Percentiles rank a stretch among this genome's conserved stretches.
Evolutionary conservation across 768 basidiomycete species (phyloP).

Genomic region (Lyophyllum shimeji): DNA sequence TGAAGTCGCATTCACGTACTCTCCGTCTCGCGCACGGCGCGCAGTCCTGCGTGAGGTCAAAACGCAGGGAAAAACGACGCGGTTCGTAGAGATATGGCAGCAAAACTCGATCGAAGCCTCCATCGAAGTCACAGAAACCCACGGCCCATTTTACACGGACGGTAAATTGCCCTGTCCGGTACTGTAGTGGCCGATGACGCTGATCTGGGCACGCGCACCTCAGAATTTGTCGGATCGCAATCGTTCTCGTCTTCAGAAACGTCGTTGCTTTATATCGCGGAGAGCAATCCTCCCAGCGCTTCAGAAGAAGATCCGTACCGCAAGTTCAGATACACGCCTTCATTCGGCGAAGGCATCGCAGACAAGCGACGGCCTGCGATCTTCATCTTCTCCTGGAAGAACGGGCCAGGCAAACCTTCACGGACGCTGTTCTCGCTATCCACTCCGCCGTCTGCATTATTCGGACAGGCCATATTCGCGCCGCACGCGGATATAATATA

Average conservation of each 20-base stretch:
- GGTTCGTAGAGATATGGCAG: conserved; percentile 63
- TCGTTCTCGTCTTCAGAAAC: conserved; percentile 54
- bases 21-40: conserved; percentile 38
- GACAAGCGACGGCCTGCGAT: conserved; percentile 51
- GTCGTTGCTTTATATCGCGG: conserved; percentile 60
- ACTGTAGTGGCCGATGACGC: neutral
- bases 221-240: conserved; percentile 53
- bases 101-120: conserved; percentile 42
- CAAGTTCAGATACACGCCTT: conserved; percentile 56
- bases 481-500: conserved; percentile 41
- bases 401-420: conserved; percentile 6
- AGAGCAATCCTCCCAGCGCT: conserved; percentile 38
- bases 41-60: conserved; percentile 46
- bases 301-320: conserved; percentile 31
- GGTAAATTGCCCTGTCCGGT: conserved; percentile 34
- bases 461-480: conserved; percentile 59
- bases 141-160: conserved; percentile 63
- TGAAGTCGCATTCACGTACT: conserved; percentile 39
- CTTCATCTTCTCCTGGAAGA: conserved; percentile 54
- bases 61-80: conserved; percentile 41
- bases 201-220: neutral
- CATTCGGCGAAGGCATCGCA: conserved; percentile 62
- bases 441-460: conserved; percentile 29
- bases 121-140: conserved; percentile 55
- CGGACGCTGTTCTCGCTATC: conserved; percentile 8